Evolutionary conservation across 1,284 basidiomycete genomes (phyloP).

Genomic region (Cutaneotrichosporon spelunceum): DNA sequence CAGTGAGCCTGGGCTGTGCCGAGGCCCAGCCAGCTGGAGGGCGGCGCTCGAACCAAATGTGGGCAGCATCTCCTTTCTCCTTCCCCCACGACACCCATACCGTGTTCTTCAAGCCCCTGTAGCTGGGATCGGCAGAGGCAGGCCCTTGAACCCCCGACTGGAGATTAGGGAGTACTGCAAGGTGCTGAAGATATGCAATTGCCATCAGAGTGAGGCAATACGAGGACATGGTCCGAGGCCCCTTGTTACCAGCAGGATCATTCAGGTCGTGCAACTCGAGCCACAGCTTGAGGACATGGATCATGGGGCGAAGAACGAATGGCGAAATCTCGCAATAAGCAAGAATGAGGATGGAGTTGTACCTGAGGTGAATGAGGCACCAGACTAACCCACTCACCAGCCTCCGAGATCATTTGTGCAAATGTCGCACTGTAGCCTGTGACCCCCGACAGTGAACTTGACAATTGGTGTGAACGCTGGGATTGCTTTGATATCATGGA

Average conservation of each 20-base stretch:
- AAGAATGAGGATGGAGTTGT: constrained; percentile 50
- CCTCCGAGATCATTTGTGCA: constrained; percentile 51
- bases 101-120: constrained; percentile 14
- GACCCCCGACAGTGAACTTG: constrained; percentile 39
- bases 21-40: constrained; percentile 31
- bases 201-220: constrained; percentile 51
- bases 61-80: constrained; percentile 36
- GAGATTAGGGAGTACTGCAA: constrained; percentile 45
- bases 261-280: constrained; percentile 43
- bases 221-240: constrained; percentile 44
- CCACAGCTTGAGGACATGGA: constrained; percentile 51
- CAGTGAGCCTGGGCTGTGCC: constrained; percentile 25
- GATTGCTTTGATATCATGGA: constrained; percentile 29
- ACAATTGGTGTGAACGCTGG: constrained; percentile 47
- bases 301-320: constrained; percentile 47
- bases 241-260: constrained; percentile 38
- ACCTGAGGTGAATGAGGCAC: constrained; percentile 26
- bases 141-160: constrained; percentile 31
- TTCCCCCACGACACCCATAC: constrained; percentile 45
- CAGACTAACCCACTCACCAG: constrained; percentile 31
- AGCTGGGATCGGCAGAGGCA: background rate
- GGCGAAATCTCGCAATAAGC: constrained; percentile 49
- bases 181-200: constrained; percentile 48
- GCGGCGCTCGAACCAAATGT: constrained; percentile 29
- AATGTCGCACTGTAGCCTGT: constrained; percentile 41